Percentiles rank a stretch among this genome's conserved stretches.
These are phyloP conservation scores for Phytophthora capsici DNA, from an alignment of 352 stramenopile genomes.

Conservation along the genomic window DNA sequence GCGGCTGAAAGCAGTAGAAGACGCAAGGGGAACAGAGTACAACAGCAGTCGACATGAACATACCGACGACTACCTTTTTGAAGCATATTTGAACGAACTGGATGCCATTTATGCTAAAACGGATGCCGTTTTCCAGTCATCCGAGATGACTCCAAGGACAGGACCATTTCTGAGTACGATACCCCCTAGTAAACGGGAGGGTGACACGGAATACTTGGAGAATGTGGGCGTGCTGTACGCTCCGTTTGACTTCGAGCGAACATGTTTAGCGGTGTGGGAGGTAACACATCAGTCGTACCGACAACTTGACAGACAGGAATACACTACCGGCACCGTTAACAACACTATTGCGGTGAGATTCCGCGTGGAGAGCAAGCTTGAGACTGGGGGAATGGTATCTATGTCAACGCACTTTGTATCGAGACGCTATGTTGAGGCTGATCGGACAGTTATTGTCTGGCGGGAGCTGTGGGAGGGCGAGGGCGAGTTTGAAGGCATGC, in stretches of 20 bases:
- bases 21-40: not conserved
- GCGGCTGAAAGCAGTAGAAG: constrained; percentile 12
- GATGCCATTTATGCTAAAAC: constrained; percentile 35
- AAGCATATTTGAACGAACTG: constrained; percentile 36
- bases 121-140: constrained; percentile 26
- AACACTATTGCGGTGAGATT: constrained; percentile 30
- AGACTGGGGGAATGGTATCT: constrained; percentile 17
- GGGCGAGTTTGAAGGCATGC: constrained; percentile 22
- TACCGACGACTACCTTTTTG: constrained; percentile 27
- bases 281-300: constrained; percentile 22
- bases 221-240: constrained; percentile 18
- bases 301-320: constrained; percentile 30
- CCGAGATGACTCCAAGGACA: not conserved
- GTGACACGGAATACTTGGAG: constrained; percentile 34
- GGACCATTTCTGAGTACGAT: constrained; percentile 20
- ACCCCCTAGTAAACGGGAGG: constrained; percentile 21
- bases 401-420: constrained; percentile 38
- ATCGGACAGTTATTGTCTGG: constrained; percentile 60
- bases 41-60: not conserved
- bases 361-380: constrained; percentile 14
- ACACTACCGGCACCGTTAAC: constrained; percentile 4
- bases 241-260: constrained; percentile 21
- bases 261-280: constrained; percentile 21
- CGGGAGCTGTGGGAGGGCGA: constrained; percentile 51
- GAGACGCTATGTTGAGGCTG: constrained; percentile 47